Conservation (phyloP, 345 rosid species). For the Moricandia arvensis region DNA sequence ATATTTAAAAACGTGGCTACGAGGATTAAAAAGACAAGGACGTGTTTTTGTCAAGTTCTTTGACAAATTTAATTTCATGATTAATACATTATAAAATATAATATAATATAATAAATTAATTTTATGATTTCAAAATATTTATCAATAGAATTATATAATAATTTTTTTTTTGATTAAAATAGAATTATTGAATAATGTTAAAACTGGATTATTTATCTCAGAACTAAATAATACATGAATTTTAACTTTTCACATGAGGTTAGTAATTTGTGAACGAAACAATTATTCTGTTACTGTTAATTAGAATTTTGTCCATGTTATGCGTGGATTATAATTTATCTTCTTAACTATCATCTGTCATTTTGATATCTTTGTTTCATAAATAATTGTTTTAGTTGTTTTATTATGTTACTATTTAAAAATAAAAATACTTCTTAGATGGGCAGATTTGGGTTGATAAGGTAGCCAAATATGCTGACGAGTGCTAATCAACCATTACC, state of each 20-base stretch:
- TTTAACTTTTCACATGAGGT: background rate
- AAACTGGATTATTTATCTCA: background rate
- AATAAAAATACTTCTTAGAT: too few relatives aligned
- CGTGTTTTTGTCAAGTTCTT: background rate
- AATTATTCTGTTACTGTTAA: background rate
- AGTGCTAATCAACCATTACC: background rate
- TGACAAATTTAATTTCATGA: background rate
- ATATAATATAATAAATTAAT: too few relatives aligned
- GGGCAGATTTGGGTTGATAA: too few relatives aligned
- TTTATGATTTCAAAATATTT: too few relatives aligned
- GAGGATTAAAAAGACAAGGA: background rate
- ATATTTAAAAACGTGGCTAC: background rate
- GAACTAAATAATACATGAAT: background rate
- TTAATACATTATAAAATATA: background rate
- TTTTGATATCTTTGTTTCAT: too few relatives aligned
- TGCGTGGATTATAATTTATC: too few relatives aligned
- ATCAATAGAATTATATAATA: too few relatives aligned
- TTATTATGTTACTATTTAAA: too few relatives aligned
- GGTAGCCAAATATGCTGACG: too few relatives aligned
- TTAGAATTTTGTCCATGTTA: background rate
- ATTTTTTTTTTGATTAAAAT: background rate
- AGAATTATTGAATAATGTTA: too few relatives aligned
- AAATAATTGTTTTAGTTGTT: too few relatives aligned
- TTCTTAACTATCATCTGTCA: too few relatives aligned
- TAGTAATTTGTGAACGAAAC: background rate